These are phyloP conservation scores for Lasiosphaeriaceae sp. DNA, from an alignment of 495 filamentous ascomycete genomes.

Conservation along the genomic window DNA sequence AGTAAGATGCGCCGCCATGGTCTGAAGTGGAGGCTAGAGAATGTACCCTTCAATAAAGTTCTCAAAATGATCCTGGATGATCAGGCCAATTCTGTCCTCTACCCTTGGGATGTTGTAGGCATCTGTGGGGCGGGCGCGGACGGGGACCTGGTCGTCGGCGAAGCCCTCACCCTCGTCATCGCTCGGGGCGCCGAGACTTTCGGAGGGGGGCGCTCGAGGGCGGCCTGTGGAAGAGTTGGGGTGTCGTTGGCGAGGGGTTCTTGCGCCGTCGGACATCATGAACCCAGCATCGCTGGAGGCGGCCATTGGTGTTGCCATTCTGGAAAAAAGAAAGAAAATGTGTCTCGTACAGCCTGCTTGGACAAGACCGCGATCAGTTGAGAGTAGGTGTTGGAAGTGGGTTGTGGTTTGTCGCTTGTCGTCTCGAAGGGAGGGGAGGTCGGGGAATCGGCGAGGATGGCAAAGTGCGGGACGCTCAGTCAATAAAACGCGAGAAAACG, in stretches of 20 bases:
- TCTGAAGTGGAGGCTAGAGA: neutral
- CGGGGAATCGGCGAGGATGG: neutral
- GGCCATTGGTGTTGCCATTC: constrained; percentile 34
- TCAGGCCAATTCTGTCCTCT: constrained; percentile 82
- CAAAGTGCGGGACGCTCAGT: constrained; percentile 1
- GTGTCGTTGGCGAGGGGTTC: constrained; percentile 34
- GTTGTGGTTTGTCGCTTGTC: too few relatives aligned
- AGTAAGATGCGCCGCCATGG: neutral
- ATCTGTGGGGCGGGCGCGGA: constrained; percentile 55
- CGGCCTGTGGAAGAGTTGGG: constrained; percentile 53
- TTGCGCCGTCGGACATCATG: constrained; percentile 39
- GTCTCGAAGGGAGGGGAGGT: constrained; percentile 2
- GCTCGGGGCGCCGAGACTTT: constrained; percentile 59
- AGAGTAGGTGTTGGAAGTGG: too few relatives aligned
- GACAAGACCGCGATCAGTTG: neutral
- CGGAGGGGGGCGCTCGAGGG: constrained; percentile 62
- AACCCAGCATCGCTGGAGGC: constrained; percentile 43
- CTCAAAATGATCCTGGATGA: constrained; percentile 81
- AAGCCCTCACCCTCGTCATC: constrained; percentile 60
- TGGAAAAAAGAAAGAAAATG: constrained; percentile 3
- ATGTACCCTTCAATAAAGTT: constrained; percentile 79
- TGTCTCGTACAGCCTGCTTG: neutral
- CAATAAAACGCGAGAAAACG: constrained; percentile 36
- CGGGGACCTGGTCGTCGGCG: constrained; percentile 53
- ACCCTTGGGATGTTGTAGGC: constrained; percentile 68